These are phyloP conservation scores for Babesia microti DNA, from an alignment of 169 alveolate species.

Conservation along the genomic window DNA sequence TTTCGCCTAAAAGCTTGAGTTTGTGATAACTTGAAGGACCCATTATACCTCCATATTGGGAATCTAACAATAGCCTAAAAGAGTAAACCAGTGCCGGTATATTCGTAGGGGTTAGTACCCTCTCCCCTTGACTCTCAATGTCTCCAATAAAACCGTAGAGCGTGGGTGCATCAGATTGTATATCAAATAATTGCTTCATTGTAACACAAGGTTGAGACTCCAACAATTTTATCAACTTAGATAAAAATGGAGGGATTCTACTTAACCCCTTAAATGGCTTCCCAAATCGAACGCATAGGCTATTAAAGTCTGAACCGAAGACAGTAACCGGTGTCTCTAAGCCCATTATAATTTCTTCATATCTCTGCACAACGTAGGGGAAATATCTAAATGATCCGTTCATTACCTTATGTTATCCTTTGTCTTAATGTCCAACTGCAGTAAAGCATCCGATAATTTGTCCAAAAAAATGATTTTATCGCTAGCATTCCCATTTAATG, in stretches of 20 bases:
- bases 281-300: conserved; percentile 50
- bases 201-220: conserved; percentile 36
- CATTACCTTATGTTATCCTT: conserved; percentile 34
- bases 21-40: conserved; percentile 41
- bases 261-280: conserved; percentile 44
- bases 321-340: conserved; percentile 37
- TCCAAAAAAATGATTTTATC: conserved; percentile 53
- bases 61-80: conserved; percentile 44
- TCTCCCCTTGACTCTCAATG: conserved; percentile 44
- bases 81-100: conserved; percentile 47
- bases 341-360: conserved; percentile 54
- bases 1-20: conserved; percentile 19
- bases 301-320: conserved; percentile 54
- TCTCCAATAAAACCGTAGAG: conserved; percentile 45
- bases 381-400: conserved; percentile 23
- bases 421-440: conserved; percentile 39
- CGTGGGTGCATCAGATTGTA: conserved; percentile 42
- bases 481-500: conserved; percentile 43
- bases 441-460: conserved; percentile 43
- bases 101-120: conserved; percentile 31
- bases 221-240: conserved; percentile 20
- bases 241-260: conserved; percentile 51
- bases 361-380: conserved; percentile 62
- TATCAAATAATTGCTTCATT: conserved; percentile 44
- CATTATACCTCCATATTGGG: conserved; percentile 52